Evolutionary conservation across 768 basidiomycete genomes (phyloP), one percentile per base, ranked within the genome.

Genomic region (Pleurotus platypus): DNA sequence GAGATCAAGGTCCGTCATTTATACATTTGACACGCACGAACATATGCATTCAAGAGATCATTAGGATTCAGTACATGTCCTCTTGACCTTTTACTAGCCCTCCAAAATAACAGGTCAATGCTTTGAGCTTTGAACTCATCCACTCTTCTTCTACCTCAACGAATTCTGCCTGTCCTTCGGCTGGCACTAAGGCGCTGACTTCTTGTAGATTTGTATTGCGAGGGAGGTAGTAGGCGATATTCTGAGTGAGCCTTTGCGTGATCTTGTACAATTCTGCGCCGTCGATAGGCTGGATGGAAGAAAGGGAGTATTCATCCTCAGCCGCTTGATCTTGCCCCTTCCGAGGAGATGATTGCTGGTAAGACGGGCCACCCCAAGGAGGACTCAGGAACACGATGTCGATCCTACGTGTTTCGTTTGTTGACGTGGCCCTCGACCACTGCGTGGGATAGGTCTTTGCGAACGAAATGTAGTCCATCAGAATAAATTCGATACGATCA

Each of bases 71-170:
- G 61, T 85, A 92, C 59, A 86, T 62, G 40, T 80, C 67, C 55
- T 84, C 85, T 64, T 92, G 90, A 2, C 87, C 89, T 20, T 70
- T 68, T 7, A 73, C 89, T 43, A 98, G 72, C 11, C 92, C 92
- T 5, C 96, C 96, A 70, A 88, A 97, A 69, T 97, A 96, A 68
- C 92, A 94, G 1, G 93, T 97, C 53, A 98, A 71, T 0, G 95
- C 96, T 67, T 98, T 98, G 45, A 98, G 71, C 75, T 96, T 96
- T 8, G 77, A 78, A 2, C 93, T 89, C 87, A 92, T 96, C 94
- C 94, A 98, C 68, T 92, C 92, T 70, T 98, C 96, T 67, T 98
- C 94, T 5, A 98, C 81, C 70, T 98, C 96, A 8, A 96, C 80
- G 69, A 70, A 76, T 69, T 94, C 92, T 24, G 26, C 49, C 2